Evolutionary conservation across 495 filamentous ascomycete species (phyloP).

Genomic region (Penicillium argentinense): DNA sequence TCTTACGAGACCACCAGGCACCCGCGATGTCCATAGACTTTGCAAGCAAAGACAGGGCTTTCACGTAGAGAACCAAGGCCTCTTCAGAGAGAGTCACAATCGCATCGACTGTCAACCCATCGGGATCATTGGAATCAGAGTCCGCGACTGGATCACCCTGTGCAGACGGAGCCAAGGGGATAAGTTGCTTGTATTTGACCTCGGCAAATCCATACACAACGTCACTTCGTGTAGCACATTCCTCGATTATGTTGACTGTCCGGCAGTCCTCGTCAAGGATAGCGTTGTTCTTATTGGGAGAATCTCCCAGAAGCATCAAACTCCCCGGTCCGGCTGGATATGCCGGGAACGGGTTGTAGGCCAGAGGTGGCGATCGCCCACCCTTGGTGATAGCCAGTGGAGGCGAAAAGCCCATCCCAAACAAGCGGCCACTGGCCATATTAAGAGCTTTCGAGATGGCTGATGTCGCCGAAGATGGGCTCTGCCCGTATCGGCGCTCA

Average conservation of each 20-base stretch:
- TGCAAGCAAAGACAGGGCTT: slow-evolving; percentile 81
- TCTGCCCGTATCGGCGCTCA: slow-evolving; percentile 73
- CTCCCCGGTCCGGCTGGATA: slow-evolving; percentile 70
- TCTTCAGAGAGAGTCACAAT: slow-evolving; percentile 88
- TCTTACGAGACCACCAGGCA: slow-evolving; percentile 84
- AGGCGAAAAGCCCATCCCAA: slow-evolving; percentile 71
- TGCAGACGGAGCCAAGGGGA: slow-evolving; percentile 79
- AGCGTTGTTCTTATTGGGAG: slow-evolving; percentile 50
- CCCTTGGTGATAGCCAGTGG: slow-evolving; percentile 66
- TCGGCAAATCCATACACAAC: slow-evolving; percentile 97
- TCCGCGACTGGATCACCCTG: slow-evolving; percentile 49
- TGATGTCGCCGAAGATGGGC: slow-evolving; percentile 77
- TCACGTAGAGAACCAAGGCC: slow-evolving; percentile 93
- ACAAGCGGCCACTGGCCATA: slow-evolving; percentile 83
- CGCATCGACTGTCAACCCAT: slow-evolving; percentile 75
- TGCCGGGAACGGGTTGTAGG: slow-evolving; percentile 78
- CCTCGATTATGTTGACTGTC: slow-evolving; percentile 79
- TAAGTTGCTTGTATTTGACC: slow-evolving; percentile 95
- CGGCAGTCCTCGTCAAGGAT: slow-evolving; percentile 77
- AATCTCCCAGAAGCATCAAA: slow-evolving; percentile 66
- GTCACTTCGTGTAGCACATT: slow-evolving; percentile 86
- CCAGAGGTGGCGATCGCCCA: slow-evolving; percentile 69
- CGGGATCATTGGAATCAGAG: slow-evolving; percentile 25
- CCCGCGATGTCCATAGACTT: slow-evolving; percentile 97
- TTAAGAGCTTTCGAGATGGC: slow-evolving; percentile 93